Conservation (phyloP, 2,329 filamentous ascomycete species). For the Dryadomyces quercus-mongolicae region DNA sequence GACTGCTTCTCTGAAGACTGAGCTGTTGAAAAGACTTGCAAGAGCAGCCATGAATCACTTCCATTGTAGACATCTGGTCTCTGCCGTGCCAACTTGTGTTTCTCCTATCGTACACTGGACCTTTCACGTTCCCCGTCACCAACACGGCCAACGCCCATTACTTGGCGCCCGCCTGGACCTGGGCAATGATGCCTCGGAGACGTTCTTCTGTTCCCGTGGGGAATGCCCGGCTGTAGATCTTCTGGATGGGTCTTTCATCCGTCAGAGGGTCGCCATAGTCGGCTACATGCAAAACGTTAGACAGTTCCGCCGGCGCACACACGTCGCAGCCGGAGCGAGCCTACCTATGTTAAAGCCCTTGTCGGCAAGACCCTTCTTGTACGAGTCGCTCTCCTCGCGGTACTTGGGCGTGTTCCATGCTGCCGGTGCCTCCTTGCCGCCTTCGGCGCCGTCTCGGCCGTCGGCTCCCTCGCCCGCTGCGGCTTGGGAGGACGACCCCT, state of each 20-base stretch:
- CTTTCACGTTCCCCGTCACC: no score
- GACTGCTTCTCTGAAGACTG: no score
- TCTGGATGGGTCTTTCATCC: constrained; percentile 20
- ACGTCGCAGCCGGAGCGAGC: not conserved
- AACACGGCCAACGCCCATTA: not conserved
- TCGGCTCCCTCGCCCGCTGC: not conserved
- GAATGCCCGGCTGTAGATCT: constrained; percentile 12
- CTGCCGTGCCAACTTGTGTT: no score
- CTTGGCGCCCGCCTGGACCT: not conserved
- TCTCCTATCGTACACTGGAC: no score
- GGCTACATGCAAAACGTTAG: constrained; percentile 10
- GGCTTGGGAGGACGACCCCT: not conserved
- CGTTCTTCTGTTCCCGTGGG: constrained; percentile 24
- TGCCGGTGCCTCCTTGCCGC: not conserved
- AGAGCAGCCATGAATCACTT: not conserved
- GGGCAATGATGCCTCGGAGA: not conserved
- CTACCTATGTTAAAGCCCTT: constrained; percentile 34
- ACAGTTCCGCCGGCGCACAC: not conserved
- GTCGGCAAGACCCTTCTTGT: constrained; percentile 28
- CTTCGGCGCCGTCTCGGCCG: not conserved
- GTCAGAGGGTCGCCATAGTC: constrained; percentile 36
- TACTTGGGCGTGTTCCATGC: constrained; percentile 20
- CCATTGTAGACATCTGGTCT: not conserved
- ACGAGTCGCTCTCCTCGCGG: constrained; percentile 30
- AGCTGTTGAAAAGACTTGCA: no score